phyloP scores from a whole-genome alignment of 2,329 filamentous ascomycete genomes.

The Didymella keratinophila region DNA sequence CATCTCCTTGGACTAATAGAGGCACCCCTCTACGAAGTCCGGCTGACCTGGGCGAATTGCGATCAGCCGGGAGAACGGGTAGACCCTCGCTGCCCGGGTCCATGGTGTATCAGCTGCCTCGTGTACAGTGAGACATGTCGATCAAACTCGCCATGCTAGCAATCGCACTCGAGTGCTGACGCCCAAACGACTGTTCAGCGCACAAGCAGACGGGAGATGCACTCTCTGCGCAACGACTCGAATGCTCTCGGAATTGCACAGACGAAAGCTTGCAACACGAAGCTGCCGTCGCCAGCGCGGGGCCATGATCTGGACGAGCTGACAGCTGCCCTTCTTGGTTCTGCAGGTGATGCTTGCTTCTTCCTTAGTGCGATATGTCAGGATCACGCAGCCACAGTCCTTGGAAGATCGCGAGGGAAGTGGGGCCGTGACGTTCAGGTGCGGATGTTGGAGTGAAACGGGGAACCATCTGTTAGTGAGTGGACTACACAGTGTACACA shows the following conservation, averaged over 20 bases:
- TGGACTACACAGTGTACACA: too few relatives aligned
- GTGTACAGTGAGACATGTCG: constrained; percentile 11
- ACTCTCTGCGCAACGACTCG: neutral
- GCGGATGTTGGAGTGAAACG: too few relatives aligned
- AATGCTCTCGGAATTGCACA: neutral
- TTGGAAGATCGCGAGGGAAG: too few relatives aligned
- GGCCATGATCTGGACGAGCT: constrained; percentile 4
- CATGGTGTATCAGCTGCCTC: constrained; percentile 11
- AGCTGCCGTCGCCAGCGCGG: constrained; percentile 1
- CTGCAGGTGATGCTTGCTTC: constrained; percentile 23
- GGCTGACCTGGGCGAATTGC: constrained; percentile 34
- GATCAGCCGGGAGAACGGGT: constrained; percentile 29
- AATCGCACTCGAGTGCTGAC: neutral
- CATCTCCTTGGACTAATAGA: constrained; percentile 10
- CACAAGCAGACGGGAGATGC: neutral
- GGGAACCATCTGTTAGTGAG: too few relatives aligned
- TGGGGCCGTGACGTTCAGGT: too few relatives aligned
- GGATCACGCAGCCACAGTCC: constrained; percentile 29
- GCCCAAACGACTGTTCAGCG: neutral
- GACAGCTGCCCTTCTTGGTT: constrained; percentile 17
- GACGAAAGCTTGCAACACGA: neutral
- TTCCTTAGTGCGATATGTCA: constrained; percentile 21
- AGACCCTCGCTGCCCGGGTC: constrained; percentile 23
- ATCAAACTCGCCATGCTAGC: neutral
- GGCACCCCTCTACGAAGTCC: constrained; percentile 36